Evolutionary conservation across 2,329 filamentous ascomycete species (phyloP).

Genomic region (Chrysoporthe cubensis): DNA sequence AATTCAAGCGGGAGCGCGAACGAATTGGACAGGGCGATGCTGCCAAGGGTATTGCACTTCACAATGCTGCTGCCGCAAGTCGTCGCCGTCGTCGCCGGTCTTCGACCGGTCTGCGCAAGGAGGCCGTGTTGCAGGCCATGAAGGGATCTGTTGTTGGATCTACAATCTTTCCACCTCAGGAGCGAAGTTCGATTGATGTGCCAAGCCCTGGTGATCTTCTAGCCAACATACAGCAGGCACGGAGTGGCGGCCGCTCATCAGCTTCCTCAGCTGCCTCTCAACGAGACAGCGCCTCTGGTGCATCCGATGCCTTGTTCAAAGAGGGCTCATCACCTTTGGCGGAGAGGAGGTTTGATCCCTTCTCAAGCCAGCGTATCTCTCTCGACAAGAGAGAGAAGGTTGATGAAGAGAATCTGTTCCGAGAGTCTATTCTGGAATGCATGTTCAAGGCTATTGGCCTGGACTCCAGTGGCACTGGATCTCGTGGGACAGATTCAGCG

Average conservation of each 20-base stretch:
- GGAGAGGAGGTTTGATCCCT: constrained; percentile 59
- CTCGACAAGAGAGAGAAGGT: constrained; percentile 77
- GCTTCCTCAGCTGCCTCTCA: constrained; percentile 35
- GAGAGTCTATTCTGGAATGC: constrained; percentile 88
- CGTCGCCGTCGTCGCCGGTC: constrained; percentile 66
- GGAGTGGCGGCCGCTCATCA: constrained; percentile 56
- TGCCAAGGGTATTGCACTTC: constrained; percentile 90
- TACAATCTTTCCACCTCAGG: constrained; percentile 45
- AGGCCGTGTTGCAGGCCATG: constrained; percentile 74
- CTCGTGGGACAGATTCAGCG: constrained; percentile 72
- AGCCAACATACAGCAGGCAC: constrained; percentile 73
- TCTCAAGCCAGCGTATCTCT: constrained; percentile 55
- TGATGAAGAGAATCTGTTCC: constrained; percentile 87
- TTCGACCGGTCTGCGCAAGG: constrained; percentile 75
- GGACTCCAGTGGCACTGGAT: constrained; percentile 66
- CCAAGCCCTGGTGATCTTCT: constrained; percentile 78
- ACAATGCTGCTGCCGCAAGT: constrained; percentile 72
- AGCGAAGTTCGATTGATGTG: constrained; percentile 49
- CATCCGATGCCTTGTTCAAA: constrained; percentile 37
- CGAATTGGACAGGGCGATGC: constrained; percentile 79
- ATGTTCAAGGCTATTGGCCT: constrained; percentile 94
- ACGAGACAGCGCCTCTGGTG: constrained; percentile 33
- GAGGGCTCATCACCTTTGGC: constrained; percentile 51
- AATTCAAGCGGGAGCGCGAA: constrained; percentile 85
- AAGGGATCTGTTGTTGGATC: constrained; percentile 50